These are phyloP conservation scores for Sphenostylis stenocarpa DNA, from an alignment of 306 rosid genomes.

Conservation along the genomic window DNA sequence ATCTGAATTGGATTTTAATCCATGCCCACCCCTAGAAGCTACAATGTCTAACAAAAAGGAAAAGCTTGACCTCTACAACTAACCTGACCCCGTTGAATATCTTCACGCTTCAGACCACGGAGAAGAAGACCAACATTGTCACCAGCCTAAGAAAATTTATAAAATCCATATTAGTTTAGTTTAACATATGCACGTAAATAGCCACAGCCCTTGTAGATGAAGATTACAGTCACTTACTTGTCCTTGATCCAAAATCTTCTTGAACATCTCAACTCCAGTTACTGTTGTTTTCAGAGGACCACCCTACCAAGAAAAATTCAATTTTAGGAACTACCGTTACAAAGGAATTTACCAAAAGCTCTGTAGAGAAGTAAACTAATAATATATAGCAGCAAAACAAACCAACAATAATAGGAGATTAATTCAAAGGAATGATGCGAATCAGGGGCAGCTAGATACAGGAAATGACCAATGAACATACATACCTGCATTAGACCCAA, in stretches of 20 bases:
- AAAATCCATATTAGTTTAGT: constrained; percentile 36
- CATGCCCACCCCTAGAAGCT: no score
- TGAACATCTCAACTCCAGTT: constrained; percentile 99
- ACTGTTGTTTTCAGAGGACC: constrained; percentile 86
- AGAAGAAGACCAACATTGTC: constrained; percentile 99
- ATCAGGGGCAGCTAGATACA: background rate
- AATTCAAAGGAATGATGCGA: constrained; percentile 18
- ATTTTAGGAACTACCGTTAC: constrained; percentile 27
- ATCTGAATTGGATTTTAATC: no score
- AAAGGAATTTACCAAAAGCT: background rate
- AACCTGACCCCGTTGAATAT: constrained; percentile 97
- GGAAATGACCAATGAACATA: constrained; percentile 30
- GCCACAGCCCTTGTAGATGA: constrained; percentile 1
- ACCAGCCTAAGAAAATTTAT: constrained; percentile 67
- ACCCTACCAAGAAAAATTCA: constrained; percentile 48
- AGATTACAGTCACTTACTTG: constrained; percentile 61
- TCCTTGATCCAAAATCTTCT: constrained; percentile 95
- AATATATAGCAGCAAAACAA: background rate
- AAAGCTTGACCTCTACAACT: constrained; percentile 28
- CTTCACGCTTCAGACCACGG: constrained; percentile 95
- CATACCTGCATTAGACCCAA: constrained; percentile 93
- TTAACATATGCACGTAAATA: constrained; percentile 16
- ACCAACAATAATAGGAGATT: background rate
- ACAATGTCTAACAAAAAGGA: constrained; percentile 16
- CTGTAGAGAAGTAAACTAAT: background rate